Evolutionary conservation across 106 monocot genomes (phyloP), one percentile per base, ranked within the genome.

Genomic region (Acorus calamus): DNA sequence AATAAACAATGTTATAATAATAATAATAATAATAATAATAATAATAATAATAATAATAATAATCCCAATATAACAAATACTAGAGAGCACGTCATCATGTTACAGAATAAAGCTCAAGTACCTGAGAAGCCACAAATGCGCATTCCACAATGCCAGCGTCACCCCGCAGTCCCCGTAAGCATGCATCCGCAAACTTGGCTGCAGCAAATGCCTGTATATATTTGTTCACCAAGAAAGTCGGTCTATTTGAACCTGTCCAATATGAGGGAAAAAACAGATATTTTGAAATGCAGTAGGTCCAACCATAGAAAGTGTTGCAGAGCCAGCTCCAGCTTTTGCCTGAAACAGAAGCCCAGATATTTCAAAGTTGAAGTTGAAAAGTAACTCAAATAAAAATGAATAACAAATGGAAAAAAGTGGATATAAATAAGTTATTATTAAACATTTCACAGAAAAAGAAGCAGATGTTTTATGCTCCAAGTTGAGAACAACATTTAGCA

Each of bases 251-350:
- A 28, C 28, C 28, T 28, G 28, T 28, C 28, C 1, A 28, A 28
- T 0, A 28, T 28, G 28, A 28, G 28, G n/a, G 28, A 28, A 28
- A 28, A 28, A 28, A 28, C 28, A 28, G 28, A 28, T 28, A 28
- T 28, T 28, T 28, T 28, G 28, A 28, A 28, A 28, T 28, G 28
- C 28, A 28, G 28, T 28, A 28, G 28, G 9, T 64, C 71, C 52
- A 67, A 91, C 92, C 92, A 88, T 92, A 46, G 88, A 92, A 41
- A 92, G 53, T 44, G 92, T 92, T 68, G 92, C 88, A 71, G 92
- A 92, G 11, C 92, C 92, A 68, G 92, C 67, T 52, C 92, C 92
- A 74, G 92, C 88, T 69, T 92, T 92, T 53, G 92, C 92, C 92
- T 88, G 80, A 48, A 56, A 42, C 5, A 5, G 10, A 66, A 54